Evolutionary conservation across 2,329 filamentous ascomycete genomes (phyloP).

Genomic region (Fonsecaea monophora): DNA sequence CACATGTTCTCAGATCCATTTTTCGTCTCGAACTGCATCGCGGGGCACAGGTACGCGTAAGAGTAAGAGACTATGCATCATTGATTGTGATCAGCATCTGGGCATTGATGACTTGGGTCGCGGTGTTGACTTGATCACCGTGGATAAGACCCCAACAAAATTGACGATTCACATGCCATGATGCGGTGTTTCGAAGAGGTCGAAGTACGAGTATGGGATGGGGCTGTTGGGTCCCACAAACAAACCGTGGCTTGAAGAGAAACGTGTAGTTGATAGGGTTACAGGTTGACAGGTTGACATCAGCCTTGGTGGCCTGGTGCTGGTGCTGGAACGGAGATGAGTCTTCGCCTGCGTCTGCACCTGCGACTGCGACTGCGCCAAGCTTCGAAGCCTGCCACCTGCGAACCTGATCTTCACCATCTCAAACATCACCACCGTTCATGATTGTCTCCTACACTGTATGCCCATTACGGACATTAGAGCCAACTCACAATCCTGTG

Average conservation of each 20-base stretch:
- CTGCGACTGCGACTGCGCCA: neutral
- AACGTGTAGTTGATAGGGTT: neutral
- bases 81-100: neutral
- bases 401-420: neutral
- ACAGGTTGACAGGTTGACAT: neutral
- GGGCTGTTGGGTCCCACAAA: neutral
- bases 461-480: neutral
- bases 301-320: no score
- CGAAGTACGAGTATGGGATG: neutral
- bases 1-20: neutral
- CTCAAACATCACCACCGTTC: no score
- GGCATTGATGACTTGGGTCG: neutral
- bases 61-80: no score
- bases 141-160: neutral
- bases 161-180: neutral
- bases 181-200: neutral
- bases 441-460: no score
- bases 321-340: no score
- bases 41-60: neutral
- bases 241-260: neutral
- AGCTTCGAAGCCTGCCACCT: neutral
- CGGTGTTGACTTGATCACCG: neutral
- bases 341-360: no score
- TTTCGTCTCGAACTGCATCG: neutral
- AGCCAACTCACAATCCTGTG: neutral